Percentiles rank a stretch among this genome's conserved stretches.
Conservation (phyloP, 257 asterid species). For the Solanum chiquidenum region DNA sequence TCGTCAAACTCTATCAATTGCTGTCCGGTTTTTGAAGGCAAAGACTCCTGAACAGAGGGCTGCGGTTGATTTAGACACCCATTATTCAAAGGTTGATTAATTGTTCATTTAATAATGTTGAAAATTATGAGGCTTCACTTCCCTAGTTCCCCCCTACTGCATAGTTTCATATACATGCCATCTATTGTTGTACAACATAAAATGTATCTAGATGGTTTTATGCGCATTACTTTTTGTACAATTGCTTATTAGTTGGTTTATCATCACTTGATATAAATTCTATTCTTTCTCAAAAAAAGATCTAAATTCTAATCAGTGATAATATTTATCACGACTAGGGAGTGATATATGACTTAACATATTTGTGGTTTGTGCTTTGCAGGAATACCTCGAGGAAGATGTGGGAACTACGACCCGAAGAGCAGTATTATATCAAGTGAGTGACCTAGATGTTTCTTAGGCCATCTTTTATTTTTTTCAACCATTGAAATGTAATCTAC, state of each 20-base stretch:
- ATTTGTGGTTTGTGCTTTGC: conserved; percentile 2
- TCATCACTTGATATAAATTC: neutral
- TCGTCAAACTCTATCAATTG: conserved; percentile 66
- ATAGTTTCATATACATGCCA: neutral
- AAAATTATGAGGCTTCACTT: neutral
- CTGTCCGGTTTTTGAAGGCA: conserved; percentile 80
- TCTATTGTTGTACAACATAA: neutral
- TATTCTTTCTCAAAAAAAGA: neutral
- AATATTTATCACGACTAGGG: neutral
- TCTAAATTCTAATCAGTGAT: neutral
- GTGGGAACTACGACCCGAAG: conserved; percentile 75
- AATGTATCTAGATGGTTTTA: neutral
- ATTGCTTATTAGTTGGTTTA: neutral
- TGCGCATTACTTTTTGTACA: neutral
- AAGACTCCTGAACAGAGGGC: conserved; percentile 98
- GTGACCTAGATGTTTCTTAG: conserved; percentile 6
- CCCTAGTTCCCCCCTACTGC: neutral
- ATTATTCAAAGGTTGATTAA: conserved; percentile 62
- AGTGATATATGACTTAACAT: neutral
- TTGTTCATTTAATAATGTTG: neutral
- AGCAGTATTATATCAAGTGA: conserved; percentile 73
- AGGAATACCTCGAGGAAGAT: conserved; percentile 91
- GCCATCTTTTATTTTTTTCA: neutral
- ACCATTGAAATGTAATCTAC: neutral
- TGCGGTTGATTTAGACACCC: conserved; percentile 97